Conservation (phyloP, 768 basidiomycete genomes). For the Chiua virens region DNA sequence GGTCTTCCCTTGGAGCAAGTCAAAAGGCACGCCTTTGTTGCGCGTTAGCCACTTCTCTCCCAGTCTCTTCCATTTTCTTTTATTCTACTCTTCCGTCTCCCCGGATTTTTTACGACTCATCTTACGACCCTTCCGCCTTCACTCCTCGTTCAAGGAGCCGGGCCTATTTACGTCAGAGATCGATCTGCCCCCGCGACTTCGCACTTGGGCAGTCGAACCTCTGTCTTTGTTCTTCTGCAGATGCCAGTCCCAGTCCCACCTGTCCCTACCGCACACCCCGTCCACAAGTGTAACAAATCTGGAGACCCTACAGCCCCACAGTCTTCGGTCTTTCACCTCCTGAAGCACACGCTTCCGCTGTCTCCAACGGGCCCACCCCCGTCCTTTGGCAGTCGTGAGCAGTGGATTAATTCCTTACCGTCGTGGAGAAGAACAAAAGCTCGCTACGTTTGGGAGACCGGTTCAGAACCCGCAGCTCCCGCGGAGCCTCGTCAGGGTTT, state of each 20-base stretch:
- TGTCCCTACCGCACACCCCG: conserved; percentile 58
- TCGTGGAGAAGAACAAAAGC: conserved; percentile 71
- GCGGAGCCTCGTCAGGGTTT: conserved; percentile 53
- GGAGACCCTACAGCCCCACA: conserved; percentile 37
- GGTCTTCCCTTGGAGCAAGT: conserved; percentile 34
- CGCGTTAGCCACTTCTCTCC: conserved; percentile 69
- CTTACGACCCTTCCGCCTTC: conserved; percentile 57
- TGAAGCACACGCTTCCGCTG: conserved; percentile 59
- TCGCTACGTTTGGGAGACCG: conserved; percentile 66
- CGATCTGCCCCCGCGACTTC: conserved; percentile 42
- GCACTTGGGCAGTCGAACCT: conserved; percentile 44
- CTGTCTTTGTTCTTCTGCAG: conserved; percentile 49
- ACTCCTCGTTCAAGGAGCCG: conserved; percentile 40
- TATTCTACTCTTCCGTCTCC: conserved; percentile 27
- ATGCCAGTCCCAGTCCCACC: conserved; percentile 88
- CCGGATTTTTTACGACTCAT: conserved; percentile 58
- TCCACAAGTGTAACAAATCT: conserved; percentile 58
- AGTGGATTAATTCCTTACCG: conserved; percentile 72
- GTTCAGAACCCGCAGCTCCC: conserved; percentile 18
- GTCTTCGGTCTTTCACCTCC: conserved; percentile 49
- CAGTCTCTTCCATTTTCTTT: conserved; percentile 30
- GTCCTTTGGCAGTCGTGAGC: conserved; percentile 63
- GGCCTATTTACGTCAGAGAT: conserved; percentile 41
- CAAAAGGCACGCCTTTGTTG: conserved; percentile 95
- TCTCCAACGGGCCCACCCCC: conserved; percentile 63